These are phyloP conservation scores for Candida koratica DNA, from an alignment of 805 yeast genomes.

Conservation along the genomic window DNA sequence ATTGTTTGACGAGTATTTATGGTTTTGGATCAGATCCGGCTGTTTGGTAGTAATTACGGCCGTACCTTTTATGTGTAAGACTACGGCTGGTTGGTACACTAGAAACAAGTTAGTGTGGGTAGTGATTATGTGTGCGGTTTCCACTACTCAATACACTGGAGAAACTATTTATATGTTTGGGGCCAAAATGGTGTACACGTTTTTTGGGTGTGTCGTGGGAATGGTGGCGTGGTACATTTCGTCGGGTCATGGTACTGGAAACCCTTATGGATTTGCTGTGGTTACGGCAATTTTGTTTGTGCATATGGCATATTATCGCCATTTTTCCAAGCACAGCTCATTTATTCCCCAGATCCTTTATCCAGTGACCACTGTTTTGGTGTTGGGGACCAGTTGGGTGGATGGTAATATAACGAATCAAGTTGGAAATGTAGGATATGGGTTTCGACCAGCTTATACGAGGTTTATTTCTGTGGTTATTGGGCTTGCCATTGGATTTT, in stretches of 20 bases:
- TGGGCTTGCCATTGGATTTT: slow-evolving; percentile 29
- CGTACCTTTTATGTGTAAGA: slow-evolving; percentile 23
- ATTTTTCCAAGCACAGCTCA: slow-evolving; percentile 26
- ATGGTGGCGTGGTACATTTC: slow-evolving; percentile 35
- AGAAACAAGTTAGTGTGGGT: slow-evolving; percentile 26
- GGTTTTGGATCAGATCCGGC: slow-evolving; percentile 31
- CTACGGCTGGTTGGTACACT: slow-evolving; percentile 29
- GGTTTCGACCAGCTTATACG: slow-evolving; percentile 24
- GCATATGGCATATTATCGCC: slow-evolving; percentile 24
- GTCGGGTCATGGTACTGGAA: slow-evolving; percentile 29
- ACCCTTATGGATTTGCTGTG: slow-evolving; percentile 28
- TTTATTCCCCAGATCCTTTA: slow-evolving; percentile 26
- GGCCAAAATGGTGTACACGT: slow-evolving; percentile 23
- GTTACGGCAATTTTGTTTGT: slow-evolving; percentile 26
- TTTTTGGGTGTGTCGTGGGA: slow-evolving; percentile 28
- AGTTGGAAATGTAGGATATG: slow-evolving; percentile 24
- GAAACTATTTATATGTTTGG: slow-evolving; percentile 25
- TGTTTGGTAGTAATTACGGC: slow-evolving; percentile 21
- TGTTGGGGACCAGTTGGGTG: slow-evolving; percentile 32
- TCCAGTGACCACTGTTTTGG: slow-evolving; percentile 26
- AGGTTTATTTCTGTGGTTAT: slow-evolving; percentile 27
- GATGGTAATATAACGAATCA: slow-evolving; percentile 18
- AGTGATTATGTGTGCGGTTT: slow-evolving; percentile 29
- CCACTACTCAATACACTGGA: slow-evolving; percentile 29
- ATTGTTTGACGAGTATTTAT: slow-evolving; percentile 19